A percentile compares a stretch with the other conserved stretches of the same genome.
phyloP scores from a whole-genome alignment of 371 early-diverging fungal species.

The Saksenaea vasiformis region DNA sequence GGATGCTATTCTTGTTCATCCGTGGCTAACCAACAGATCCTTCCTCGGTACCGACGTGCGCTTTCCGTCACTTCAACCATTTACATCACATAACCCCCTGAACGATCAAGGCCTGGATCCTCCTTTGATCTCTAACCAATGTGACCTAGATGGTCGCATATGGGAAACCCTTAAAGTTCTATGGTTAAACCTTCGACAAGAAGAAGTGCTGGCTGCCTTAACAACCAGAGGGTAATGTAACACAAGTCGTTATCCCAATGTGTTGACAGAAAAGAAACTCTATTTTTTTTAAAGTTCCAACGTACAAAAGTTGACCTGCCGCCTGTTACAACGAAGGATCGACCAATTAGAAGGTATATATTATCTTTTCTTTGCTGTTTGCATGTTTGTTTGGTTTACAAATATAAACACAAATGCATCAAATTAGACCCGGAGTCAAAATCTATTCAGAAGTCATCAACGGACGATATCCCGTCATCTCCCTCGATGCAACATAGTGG shows the following conservation, averaged over 20 bases:
- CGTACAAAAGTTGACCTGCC: slow-evolving; percentile 44
- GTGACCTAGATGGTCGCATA: slow-evolving; percentile 37
- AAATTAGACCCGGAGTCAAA: background rate
- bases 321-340: slow-evolving; percentile 38
- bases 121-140: slow-evolving; percentile 21
- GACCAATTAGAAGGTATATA: slow-evolving; percentile 12
- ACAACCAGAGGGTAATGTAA: slow-evolving; percentile 23
- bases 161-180: slow-evolving; percentile 43
- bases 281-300: slow-evolving; percentile 26
- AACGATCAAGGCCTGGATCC: slow-evolving; percentile 23
- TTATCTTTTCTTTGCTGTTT: background rate
- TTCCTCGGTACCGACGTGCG: slow-evolving; percentile 37
- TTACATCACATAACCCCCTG: slow-evolving; percentile 16
- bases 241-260: background rate
- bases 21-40: slow-evolving; percentile 44
- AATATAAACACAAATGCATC: too few species aligned
- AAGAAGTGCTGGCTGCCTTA: slow-evolving; percentile 23
- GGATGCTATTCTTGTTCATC: slow-evolving; percentile 38
- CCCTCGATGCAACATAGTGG: background rate
- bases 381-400: too few species aligned
- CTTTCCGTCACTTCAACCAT: slow-evolving; percentile 18
- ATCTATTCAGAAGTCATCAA: background rate
- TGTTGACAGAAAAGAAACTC: background rate
- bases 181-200: slow-evolving; percentile 28
- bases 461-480: background rate